phyloP scores from a whole-genome alignment of 1,139 yeast species.

The Candida albicans region DNA sequence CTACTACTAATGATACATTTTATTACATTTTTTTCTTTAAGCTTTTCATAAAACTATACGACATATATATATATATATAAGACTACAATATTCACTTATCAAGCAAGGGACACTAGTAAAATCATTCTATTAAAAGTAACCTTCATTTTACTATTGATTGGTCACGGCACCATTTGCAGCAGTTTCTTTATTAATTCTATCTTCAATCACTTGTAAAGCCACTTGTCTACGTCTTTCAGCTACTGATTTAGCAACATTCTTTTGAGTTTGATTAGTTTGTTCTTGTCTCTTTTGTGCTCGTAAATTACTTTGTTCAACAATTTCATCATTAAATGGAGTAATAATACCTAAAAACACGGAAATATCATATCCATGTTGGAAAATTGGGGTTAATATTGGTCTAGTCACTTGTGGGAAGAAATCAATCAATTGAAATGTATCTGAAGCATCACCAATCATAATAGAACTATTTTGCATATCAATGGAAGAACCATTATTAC shows the following conservation, averaged over 20 bases:
- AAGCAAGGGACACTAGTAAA: no score
- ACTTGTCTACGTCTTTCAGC: conserved; percentile 87
- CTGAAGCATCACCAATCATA: conserved; percentile 82
- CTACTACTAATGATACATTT: no score
- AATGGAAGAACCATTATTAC: conserved; percentile 18
- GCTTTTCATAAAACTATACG: no score
- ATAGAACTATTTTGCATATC: conserved; percentile 26
- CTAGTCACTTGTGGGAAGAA: conserved; percentile 69
- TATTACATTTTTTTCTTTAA: no score
- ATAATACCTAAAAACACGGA: conserved; percentile 57
- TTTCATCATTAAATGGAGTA: conserved; percentile 68
- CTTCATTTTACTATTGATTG: not conserved
- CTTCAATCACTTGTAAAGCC: conserved; percentile 81
- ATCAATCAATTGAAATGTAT: conserved; percentile 78
- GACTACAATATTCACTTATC: no score
- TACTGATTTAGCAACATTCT: conserved; percentile 52
- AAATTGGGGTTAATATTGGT: conserved; percentile 53
- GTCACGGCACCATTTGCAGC: conserved; percentile 1
- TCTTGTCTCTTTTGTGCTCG: conserved; percentile 63
- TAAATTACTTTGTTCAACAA: conserved; percentile 70
- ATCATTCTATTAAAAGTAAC: not conserved
- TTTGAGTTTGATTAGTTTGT: conserved; percentile 40
- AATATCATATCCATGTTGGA: conserved; percentile 53
- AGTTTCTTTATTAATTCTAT: conserved; percentile 50
- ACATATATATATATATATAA: no score